Conservation (phyloP, 805 yeast species). For the Komagataella populi region DNA sequence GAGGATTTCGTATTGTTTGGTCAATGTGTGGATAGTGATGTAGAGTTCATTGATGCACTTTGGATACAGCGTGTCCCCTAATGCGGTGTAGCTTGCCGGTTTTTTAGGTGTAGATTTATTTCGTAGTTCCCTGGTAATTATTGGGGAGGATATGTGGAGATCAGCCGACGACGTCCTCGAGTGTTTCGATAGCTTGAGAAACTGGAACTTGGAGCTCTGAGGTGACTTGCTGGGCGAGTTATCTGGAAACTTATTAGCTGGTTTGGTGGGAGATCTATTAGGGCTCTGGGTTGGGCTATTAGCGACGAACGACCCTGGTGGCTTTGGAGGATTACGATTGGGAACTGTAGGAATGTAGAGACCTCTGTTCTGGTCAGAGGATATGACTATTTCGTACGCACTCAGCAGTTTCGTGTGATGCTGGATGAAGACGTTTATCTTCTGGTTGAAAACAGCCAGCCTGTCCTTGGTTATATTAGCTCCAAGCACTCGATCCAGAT, state of each 20-base stretch:
- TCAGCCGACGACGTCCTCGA: background rate
- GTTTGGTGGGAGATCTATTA: background rate
- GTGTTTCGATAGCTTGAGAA: background rate
- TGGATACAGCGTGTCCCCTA: background rate
- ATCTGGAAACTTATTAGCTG: background rate
- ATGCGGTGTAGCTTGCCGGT: background rate
- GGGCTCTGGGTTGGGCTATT: background rate
- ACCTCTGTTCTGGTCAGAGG: background rate
- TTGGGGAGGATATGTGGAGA: background rate
- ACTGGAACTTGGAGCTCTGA: background rate
- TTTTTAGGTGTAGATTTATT: background rate
- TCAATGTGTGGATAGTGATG: background rate
- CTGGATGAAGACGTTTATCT: background rate
- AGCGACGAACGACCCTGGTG: background rate
- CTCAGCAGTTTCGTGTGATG: background rate
- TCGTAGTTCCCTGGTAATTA: background rate
- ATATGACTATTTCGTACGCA: background rate
- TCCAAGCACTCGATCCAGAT: background rate
- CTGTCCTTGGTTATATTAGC: background rate
- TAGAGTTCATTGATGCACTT: background rate
- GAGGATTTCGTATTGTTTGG: background rate
- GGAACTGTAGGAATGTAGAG: background rate
- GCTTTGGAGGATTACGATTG: background rate
- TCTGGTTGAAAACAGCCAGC: background rate
- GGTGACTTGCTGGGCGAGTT: background rate